Evolutionary conservation across 306 rosid species (phyloP).

Genomic region (Sicyos baderoa): DNA sequence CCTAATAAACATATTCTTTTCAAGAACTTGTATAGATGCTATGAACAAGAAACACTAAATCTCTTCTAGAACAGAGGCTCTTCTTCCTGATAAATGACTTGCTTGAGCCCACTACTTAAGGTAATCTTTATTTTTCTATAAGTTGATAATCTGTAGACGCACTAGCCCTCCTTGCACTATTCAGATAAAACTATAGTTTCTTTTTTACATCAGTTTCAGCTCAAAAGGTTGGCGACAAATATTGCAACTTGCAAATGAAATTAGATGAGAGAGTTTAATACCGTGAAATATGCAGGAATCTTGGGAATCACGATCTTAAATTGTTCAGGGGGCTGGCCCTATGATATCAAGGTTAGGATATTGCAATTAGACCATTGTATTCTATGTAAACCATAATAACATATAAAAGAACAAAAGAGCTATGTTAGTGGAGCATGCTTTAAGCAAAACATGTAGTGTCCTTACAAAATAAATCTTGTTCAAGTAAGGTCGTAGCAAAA

Average conservation of each 20-base stretch:
- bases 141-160: neutral
- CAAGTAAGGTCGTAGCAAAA: too few relatives aligned
- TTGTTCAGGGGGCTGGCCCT: conserved; percentile 57
- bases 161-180: neutral
- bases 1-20: neutral
- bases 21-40: neutral
- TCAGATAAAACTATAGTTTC: neutral
- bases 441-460: neutral
- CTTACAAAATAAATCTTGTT: too few relatives aligned
- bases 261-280: conserved; percentile 21
- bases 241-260: neutral
- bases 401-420: neutral
- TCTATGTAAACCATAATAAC: neutral
- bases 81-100: conserved; percentile 7
- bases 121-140: neutral
- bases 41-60: neutral
- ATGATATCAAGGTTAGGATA: conserved; percentile 20
- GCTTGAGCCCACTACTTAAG: neutral
- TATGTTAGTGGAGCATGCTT: neutral
- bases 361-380: neutral
- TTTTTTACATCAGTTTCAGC: neutral
- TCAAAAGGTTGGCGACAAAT: neutral
- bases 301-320: conserved; percentile 59
- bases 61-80: neutral
- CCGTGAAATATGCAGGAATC: conserved; percentile 77